Conservation (phyloP, 768 basidiomycete genomes). For the Macrocybe gigantea region DNA sequence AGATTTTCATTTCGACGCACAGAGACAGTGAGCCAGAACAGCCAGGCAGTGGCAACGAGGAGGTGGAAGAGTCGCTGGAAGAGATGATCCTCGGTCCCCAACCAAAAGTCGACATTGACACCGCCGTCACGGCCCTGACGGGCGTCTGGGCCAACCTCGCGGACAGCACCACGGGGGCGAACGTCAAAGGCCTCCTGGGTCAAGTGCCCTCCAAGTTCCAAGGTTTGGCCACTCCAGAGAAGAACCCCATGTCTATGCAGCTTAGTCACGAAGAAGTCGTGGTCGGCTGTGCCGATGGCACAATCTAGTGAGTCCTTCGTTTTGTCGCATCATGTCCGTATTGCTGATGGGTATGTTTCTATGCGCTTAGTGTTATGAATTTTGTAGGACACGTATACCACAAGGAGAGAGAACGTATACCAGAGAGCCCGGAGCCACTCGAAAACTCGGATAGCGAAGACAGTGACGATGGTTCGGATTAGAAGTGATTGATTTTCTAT, state of each 20-base stretch:
- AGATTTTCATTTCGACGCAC: conserved; percentile 86
- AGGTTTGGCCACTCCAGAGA: conserved; percentile 81
- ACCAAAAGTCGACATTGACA: conserved; percentile 50
- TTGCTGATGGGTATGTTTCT: conserved; percentile 2
- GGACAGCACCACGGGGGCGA: conserved; percentile 23
- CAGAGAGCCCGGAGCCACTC: background rate
- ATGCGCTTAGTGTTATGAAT: conserved; percentile 24
- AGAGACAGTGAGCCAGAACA: conserved; percentile 41
- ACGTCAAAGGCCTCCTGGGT: conserved; percentile 56
- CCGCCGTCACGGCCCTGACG: conserved; percentile 55
- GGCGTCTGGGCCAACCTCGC: conserved; percentile 78
- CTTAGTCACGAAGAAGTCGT: conserved; percentile 88
- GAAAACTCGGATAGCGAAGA: background rate
- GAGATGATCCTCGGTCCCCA: conserved; percentile 16
- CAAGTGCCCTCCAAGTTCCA: conserved; percentile 61
- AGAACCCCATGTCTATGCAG: conserved; percentile 95
- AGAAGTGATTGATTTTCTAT: background rate
- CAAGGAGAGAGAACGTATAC: conserved; percentile 6
- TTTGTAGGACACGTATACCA: conserved; percentile 32
- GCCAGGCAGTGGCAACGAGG: conserved; percentile 18
- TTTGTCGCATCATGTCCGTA: background rate
- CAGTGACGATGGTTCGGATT: background rate
- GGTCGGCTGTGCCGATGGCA: conserved; percentile 87
- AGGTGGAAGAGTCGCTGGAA: conserved; percentile 21
- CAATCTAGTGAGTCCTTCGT: conserved; percentile 70